A percentile compares a stretch with the other conserved stretches of the same genome.
Evolutionary conservation across 129 eudicot species (phyloP).

Genomic region (Dittrichia graveolens): DNA sequence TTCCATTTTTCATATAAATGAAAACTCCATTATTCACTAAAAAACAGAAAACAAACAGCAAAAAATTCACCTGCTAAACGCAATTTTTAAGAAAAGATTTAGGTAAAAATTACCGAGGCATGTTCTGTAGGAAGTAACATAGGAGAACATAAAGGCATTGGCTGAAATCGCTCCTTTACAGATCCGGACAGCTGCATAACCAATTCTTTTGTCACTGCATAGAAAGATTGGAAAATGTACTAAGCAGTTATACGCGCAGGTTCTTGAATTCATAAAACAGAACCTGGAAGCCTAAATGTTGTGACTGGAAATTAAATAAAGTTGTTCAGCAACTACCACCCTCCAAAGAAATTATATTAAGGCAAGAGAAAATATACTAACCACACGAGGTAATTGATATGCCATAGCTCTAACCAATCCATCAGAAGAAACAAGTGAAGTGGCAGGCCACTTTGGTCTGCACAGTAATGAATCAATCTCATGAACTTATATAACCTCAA

Average conservation of each 20-base stretch:
- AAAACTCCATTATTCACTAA: too few species aligned
- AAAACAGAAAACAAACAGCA: too few species aligned
- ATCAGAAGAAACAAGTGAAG: conserved; percentile 85
- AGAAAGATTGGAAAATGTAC: conserved; percentile 1
- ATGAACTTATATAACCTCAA: conserved; percentile 7
- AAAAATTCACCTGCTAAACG: too few species aligned
- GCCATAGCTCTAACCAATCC: conserved; percentile 94
- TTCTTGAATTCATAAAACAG: conserved; percentile 9
- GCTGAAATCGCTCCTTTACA: conserved; percentile 77
- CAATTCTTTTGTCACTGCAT: conserved; percentile 74
- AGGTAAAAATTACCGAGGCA: conserved; percentile 63
- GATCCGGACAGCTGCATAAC: conserved; percentile 54
- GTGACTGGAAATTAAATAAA: background rate
- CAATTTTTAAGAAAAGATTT: conserved; percentile 14
- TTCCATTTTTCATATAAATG: too few species aligned
- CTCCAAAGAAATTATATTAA: too few species aligned
- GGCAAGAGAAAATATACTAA: conserved; percentile 35
- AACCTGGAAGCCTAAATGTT: conserved; percentile 3
- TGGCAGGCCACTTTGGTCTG: conserved; percentile 99
- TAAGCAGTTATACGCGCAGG: conserved; percentile 3
- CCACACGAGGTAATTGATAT: conserved; percentile 98
- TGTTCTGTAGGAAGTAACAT: conserved; percentile 88
- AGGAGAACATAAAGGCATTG: conserved; percentile 93
- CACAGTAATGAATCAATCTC: conserved; percentile 27
- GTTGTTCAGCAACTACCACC: conserved; percentile 9